Base-by-base conservation (phyloP, 352 stramenopile genomes). In the Pythium insidiosum region DNA sequence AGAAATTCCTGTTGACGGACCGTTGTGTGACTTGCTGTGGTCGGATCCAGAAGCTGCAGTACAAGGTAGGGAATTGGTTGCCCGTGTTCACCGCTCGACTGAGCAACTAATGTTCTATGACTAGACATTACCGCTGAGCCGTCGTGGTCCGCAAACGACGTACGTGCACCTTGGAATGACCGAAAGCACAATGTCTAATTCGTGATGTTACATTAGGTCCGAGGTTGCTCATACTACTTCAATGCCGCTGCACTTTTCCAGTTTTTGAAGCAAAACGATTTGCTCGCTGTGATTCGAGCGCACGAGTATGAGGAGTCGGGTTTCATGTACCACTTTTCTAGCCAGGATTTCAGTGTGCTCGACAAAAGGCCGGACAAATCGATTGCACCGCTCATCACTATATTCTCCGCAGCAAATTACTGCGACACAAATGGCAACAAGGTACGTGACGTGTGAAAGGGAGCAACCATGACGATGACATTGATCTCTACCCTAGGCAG, bases 371-470 rank as follows among this genome's bases (percentile, higher is more conserved):
- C 48, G 0, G 60, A 82, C 47, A 76, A 66, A 18, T 60, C 53
- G 2, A 51, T 88, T 35, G 63, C 76, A 24, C 76, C 80, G 15
- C 58, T 98, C 15, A 85, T 98, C 35, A 98, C 94, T 0, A 78
- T 98, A 4, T 98, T 97, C 66, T 96, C 79, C 18, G 94, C 94
- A 5, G 88, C 92, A 1, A 98, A 98, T 50, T 98, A 98, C 59
- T 98, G 92, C 47, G 92, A 97, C 60, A 68, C 58, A 11, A 78
- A 87, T 25, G 50, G 55, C 7, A 90, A 92, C 34, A 66, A 68
- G 68, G 80, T 88, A 42, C 37, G 57, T 19, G n/a, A n/a, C n/a
- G n/a, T n/a, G n/a, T n/a, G n/a, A n/a, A n/a, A n/a, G n/a, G n/a
- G n/a, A n/a, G n/a, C n/a, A n/a, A n/a, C n/a, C n/a, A n/a, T n/a